These are phyloP conservation scores for Porphyridium purpureum DNA, from an alignment of 23 red algal species.

Conservation along the genomic window DNA sequence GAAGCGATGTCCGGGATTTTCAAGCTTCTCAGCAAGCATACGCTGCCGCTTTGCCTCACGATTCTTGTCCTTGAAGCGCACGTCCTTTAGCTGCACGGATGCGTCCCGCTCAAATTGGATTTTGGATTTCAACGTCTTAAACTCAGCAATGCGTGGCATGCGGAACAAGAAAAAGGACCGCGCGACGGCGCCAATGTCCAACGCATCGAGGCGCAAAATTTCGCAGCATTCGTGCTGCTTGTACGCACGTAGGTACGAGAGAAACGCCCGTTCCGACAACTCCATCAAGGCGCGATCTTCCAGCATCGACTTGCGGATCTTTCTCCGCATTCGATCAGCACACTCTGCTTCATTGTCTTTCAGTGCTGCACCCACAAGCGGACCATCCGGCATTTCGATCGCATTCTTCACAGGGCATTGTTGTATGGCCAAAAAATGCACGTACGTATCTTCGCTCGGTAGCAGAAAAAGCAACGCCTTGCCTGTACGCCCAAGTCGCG, in stretches of 20 bases:
- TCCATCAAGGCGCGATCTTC: conserved; percentile 46
- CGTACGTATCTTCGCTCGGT: conserved; percentile 42
- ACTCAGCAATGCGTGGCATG: conserved; percentile 51
- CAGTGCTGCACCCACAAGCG: neutral
- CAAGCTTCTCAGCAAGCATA: no score
- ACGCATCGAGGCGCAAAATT: conserved; percentile 25
- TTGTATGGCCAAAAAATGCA: conserved; percentile 38
- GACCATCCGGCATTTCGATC: neutral
- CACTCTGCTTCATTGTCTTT: neutral
- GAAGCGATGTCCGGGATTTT: no score
- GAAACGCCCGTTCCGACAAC: conserved; percentile 35
- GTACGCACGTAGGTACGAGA: conserved; percentile 60
- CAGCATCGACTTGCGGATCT: conserved; percentile 14
- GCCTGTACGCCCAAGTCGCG: conserved; percentile 48
- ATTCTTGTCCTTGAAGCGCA: conserved; percentile 32
- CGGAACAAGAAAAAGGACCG: conserved; percentile 37
- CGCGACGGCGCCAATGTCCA: conserved; percentile 35
- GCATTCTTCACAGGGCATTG: conserved; percentile 14
- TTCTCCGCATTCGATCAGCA: neutral
- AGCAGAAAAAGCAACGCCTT: conserved; percentile 32
- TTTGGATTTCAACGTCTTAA: conserved; percentile 18
- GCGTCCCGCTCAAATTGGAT: conserved; percentile 8
- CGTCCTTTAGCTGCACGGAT: conserved; percentile 17
- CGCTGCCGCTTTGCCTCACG: conserved; percentile 33
- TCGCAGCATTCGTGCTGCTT: conserved; percentile 55